phyloP scores from a whole-genome alignment of 2,329 filamentous ascomycete genomes.

The Colletotrichum falcatum region DNA sequence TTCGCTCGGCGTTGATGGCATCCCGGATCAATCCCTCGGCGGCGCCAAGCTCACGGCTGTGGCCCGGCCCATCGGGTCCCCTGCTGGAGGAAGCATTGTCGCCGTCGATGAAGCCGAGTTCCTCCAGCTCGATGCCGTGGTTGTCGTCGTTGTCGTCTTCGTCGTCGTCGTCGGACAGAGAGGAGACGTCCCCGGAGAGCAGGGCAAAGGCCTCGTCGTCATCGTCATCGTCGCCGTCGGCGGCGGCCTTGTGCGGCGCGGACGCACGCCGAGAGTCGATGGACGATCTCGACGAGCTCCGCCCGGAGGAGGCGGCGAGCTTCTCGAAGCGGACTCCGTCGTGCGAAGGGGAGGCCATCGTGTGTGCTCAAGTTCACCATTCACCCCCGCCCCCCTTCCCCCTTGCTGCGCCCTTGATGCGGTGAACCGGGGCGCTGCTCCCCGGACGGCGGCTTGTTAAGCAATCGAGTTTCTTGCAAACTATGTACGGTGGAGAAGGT shows the following conservation, averaged over 20 bases:
- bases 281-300: neutral
- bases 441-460: too few species aligned
- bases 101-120: neutral
- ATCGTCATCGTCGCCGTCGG: neutral
- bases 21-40: slow-evolving; percentile 1
- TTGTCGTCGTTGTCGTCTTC: neutral
- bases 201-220: slow-evolving; percentile 21
- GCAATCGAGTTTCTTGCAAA: too few species aligned
- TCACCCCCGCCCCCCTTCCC: too few species aligned
- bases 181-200: neutral
- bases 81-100: neutral
- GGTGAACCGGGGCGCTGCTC: too few species aligned
- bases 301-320: neutral
- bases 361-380: neutral
- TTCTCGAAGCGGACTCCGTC: slow-evolving; percentile 12
- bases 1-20: slow-evolving; percentile 42
- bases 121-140: slow-evolving; percentile 2
- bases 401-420: neutral
- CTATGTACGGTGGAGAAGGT: too few species aligned
- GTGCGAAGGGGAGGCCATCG: slow-evolving; percentile 7
- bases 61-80: neutral
- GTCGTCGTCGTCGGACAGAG: neutral
- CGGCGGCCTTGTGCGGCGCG: neutral
- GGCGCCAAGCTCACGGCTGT: neutral
- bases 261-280: slow-evolving; percentile 1